Percentiles rank a stretch among this genome's conserved stretches.
phyloP scores from a whole-genome alignment of 208 protist species.

The Wallacemonas collosoma region DNA sequence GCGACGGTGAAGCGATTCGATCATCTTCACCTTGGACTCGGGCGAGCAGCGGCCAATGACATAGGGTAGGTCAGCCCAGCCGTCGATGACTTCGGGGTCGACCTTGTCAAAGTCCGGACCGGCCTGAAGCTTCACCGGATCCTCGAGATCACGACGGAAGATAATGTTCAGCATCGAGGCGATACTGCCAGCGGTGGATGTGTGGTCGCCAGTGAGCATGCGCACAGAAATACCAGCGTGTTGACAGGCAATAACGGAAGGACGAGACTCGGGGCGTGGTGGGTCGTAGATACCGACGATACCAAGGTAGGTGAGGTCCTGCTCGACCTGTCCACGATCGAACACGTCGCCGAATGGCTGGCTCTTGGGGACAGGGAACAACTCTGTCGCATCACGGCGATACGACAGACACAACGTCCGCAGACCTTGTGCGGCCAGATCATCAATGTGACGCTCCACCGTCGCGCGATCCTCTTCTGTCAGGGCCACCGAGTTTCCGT shows the following conservation, averaged over 20 bases:
- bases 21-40: conserved; percentile 89
- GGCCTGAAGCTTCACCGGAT: conserved; percentile 85
- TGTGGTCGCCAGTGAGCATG: conserved; percentile 97
- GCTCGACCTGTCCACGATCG: conserved; percentile 76
- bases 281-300: conserved; percentile 96
- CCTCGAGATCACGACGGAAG: conserved; percentile 56
- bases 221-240: conserved; percentile 93
- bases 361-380: conserved; percentile 42
- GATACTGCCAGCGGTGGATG: conserved; percentile 94
- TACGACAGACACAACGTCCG: conserved; percentile 74
- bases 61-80: conserved; percentile 69
- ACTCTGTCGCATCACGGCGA: conserved; percentile 34
- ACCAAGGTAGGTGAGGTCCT: conserved; percentile 89
- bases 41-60: conserved; percentile 91
- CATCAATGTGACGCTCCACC: conserved; percentile 55
- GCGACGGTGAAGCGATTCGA: conserved; percentile 80
- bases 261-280: conserved; percentile 91
- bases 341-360: conserved; percentile 58
- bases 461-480: conserved; percentile 39
- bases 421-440: conserved; percentile 65
- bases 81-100: conserved; percentile 72
- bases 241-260: conserved; percentile 92
- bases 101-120: conserved; percentile 90
- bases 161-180: conserved; percentile 87
- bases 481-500: conserved; percentile 41